Evolutionary conservation across 2,329 filamentous ascomycete genomes (phyloP).

Genomic region (Epichloe uncinata): DNA sequence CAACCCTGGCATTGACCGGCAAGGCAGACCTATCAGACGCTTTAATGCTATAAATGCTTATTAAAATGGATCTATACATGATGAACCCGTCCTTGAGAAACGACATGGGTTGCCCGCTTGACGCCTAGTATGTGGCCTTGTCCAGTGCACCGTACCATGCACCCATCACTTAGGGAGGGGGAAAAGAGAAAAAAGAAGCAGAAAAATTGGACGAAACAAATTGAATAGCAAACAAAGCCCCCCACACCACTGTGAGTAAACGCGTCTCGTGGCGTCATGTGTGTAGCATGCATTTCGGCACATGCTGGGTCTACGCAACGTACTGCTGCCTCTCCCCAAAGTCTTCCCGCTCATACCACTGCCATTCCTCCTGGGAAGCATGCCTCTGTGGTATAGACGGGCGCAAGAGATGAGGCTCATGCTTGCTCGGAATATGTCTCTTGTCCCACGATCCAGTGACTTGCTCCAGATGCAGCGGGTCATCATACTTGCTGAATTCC

Average conservation of each 20-base stretch:
- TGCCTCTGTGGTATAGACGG: neutral
- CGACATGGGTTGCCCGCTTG: neutral
- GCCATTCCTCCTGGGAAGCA: conserved; percentile 16
- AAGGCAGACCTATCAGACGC: neutral
- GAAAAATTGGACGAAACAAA: too few species aligned
- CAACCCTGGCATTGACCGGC: neutral
- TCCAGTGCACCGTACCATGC: neutral
- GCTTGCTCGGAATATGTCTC: neutral
- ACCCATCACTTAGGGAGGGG: too few species aligned
- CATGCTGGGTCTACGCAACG: conserved; percentile 17
- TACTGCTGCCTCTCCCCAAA: conserved; percentile 15
- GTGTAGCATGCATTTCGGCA: conserved; percentile 10
- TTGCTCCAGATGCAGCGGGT: neutral
- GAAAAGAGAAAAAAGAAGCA: too few species aligned
- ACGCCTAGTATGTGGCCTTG: neutral
- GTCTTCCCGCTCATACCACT: conserved; percentile 22
- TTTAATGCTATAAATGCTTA: neutral
- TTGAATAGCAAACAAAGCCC: neutral
- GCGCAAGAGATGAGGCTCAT: neutral
- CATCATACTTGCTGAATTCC: conserved; percentile 2
- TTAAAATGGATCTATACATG: neutral
- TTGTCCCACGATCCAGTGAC: neutral
- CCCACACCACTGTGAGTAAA: too few species aligned
- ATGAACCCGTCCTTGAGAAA: neutral
- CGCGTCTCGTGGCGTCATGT: neutral